Evolutionary conservation across 768 basidiomycete species (phyloP).

Genomic region (Cantharellus anzutake): DNA sequence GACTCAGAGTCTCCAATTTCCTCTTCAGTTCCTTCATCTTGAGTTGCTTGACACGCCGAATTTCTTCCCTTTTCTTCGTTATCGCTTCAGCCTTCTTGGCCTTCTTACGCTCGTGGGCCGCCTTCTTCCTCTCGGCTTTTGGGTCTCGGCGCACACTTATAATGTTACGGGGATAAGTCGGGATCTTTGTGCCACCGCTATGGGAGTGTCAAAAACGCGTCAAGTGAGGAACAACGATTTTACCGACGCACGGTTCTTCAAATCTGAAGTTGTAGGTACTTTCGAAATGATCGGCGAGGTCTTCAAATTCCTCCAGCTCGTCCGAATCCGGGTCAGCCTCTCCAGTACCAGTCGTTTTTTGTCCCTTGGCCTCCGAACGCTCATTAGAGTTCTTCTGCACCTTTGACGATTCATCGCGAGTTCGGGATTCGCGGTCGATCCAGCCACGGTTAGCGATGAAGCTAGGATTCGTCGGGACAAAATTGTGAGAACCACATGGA

Average conservation of each 20-base stretch:
- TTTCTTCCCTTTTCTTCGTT: conserved; percentile 55
- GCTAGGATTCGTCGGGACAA: conserved; percentile 22
- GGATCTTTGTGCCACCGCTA: conserved; percentile 44
- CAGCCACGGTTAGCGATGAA: conserved; percentile 96
- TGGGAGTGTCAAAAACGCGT: not conserved
- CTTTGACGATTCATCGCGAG: conserved; percentile 59
- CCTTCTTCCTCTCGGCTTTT: conserved; percentile 47
- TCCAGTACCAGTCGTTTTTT: conserved; percentile 9
- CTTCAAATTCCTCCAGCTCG: conserved; percentile 12
- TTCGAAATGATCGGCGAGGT: conserved; percentile 64
- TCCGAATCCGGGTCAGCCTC: conserved; percentile 14
- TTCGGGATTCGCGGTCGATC: conserved; percentile 65
- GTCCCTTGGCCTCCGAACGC: not conserved
- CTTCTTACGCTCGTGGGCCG: conserved; percentile 55
- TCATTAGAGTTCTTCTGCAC: conserved; percentile 11
- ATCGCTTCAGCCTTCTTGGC: conserved; percentile 65
- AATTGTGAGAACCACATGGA: not conserved
- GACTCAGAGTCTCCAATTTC: conserved; percentile 53
- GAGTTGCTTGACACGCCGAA: conserved; percentile 62
- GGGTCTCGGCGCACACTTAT: conserved; percentile 40
- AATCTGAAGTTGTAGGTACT: conserved; percentile 96
- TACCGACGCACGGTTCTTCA: conserved; percentile 67
- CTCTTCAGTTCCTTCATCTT: conserved; percentile 65
- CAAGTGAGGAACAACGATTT: not conserved
- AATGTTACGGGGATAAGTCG: conserved; percentile 55